Percentiles rank a stretch among this genome's conserved stretches.
These are phyloP conservation scores for Rhodosporidiobolus odoratus DNA, from an alignment of 768 basidiomycete species.

Conservation along the genomic window DNA sequence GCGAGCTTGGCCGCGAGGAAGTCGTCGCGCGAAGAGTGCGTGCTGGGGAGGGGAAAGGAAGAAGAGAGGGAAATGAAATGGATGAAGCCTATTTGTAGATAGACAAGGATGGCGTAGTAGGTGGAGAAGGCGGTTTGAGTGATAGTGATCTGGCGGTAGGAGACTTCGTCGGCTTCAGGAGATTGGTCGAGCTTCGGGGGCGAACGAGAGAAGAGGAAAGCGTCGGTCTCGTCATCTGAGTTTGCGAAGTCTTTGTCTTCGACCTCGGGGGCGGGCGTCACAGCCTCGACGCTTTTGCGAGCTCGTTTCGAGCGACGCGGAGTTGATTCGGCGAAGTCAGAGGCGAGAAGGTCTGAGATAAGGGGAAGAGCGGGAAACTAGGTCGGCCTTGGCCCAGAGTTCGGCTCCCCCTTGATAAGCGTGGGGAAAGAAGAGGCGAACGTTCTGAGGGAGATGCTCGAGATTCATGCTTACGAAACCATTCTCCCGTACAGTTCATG, in stretches of 20 bases:
- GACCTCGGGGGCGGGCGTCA: neutral
- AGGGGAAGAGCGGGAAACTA: neutral
- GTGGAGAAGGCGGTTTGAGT: neutral
- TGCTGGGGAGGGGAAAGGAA: too few species aligned
- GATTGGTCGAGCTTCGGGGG: neutral
- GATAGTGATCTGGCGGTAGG: neutral
- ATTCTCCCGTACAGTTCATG: too few species aligned
- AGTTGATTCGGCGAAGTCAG: neutral
- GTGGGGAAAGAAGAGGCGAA: neutral
- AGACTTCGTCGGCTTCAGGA: neutral
- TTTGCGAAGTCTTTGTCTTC: neutral
- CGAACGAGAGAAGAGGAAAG: neutral
- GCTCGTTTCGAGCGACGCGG: neutral
- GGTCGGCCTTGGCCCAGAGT: neutral
- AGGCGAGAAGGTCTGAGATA: neutral
- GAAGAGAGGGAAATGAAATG: neutral
- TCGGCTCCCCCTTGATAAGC: neutral
- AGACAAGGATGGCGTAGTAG: neutral
- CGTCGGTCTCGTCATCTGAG: neutral
- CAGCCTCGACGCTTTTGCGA: neutral
- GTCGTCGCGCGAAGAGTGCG: neutral
- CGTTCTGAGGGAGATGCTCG: neutral
- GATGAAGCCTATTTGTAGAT: neutral
- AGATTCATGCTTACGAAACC: neutral
- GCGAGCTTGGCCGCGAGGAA: neutral